Base-by-base conservation (phyloP, 805 yeast genomes). In the Geotrichum ghanense region DNA sequence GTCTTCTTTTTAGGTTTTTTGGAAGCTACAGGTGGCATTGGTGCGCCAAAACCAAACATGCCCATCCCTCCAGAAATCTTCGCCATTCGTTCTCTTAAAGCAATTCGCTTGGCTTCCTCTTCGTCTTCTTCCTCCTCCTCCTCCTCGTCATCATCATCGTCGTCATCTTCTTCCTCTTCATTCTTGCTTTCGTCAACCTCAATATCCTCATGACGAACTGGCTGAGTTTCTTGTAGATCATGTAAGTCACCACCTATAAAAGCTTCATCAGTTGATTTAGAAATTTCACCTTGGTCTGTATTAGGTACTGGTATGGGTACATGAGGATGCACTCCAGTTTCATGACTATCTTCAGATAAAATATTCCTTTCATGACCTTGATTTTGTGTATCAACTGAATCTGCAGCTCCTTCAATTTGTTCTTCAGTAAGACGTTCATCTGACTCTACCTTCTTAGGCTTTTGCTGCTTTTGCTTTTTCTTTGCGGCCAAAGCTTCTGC, bases 61-160 rank as follows among this genome's bases (percentile, higher is more conserved):
- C 42, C 42, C 42, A 22, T 56, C 12, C 79, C 78, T 19, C 95
- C 95, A 0, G 97, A 83, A 17, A 90, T 74, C 56, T 81, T 85
- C n/a, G 98, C 97, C 96, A 90, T 90, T 50, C 97, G 76, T 52
- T 84, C 96, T 19, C 94, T 80, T 45, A 90, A 69, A 4, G 81
- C 85, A 43, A 81, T 74, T 56, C 92, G 75, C 47, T 82, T 76
- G 3, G 80, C 70, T 3, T 69, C 79, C 2, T 68, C 76, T 2
- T 72, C 75, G 2, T 67, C 75, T 7, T 61, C 67, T 1, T 63
- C 71, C 1, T 53, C 60, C n/a, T 59, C 63, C 2, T 59, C 58
- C 1, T 55, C 63, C 1, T 56, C 60, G 0, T 58, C 65, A 3
- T 58, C 65, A 6, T 52, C 62, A 2, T 53, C 63, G 1, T 53